Base-by-base conservation (phyloP, 352 stramenopile genomes). In the Globisporangium radiosum region DNA sequence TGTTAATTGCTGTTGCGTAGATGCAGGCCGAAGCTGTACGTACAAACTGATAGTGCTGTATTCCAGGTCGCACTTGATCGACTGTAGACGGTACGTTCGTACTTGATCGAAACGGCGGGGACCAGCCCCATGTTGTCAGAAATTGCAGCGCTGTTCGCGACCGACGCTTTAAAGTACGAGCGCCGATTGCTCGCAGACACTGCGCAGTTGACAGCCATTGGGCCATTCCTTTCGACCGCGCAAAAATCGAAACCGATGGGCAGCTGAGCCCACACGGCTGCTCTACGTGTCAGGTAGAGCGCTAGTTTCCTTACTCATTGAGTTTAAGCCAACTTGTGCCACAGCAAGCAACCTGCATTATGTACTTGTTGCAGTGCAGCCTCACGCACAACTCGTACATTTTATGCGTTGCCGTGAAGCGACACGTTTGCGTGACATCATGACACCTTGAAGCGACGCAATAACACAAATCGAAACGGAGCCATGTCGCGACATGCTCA, bases 251-350 rank as follows among this genome's bases (percentile, higher is more conserved):
- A 80, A 74, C 52, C 71, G 69, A 64, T 69, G 62, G 72, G 66
- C 75, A 68, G 63, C 76, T 85, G 1, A 63, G 75, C 66, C 76
- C 66, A 76, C 67, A 60, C 60, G 62, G 65, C 52, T 63, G 70
- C 75, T 71, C 75, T 84, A 93, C 81, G 85, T 92, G 79, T 93
- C 81, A 93, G 72, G 81, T 91, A 88, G 75, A 63, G 76, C 77
- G 65, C 73, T 91, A 93, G 84, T 93, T 93, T 93, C 84, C 84
- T 93, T 93, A 93, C 84, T 93, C 84, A 93, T 93, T 91, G 84
- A 93, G 84, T 93, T 93, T 93, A 93, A 93, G 84, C 84, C 81
- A 74, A 40, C 7, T 61, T 54, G 11, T 33, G 8, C 15, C 1
- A 3, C 1, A 13, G 25, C 0, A 19, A 33, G 0, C 3, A 4